Conservation (phyloP, 1,284 basidiomycete species). For the Trichosporon inkin region DNA sequence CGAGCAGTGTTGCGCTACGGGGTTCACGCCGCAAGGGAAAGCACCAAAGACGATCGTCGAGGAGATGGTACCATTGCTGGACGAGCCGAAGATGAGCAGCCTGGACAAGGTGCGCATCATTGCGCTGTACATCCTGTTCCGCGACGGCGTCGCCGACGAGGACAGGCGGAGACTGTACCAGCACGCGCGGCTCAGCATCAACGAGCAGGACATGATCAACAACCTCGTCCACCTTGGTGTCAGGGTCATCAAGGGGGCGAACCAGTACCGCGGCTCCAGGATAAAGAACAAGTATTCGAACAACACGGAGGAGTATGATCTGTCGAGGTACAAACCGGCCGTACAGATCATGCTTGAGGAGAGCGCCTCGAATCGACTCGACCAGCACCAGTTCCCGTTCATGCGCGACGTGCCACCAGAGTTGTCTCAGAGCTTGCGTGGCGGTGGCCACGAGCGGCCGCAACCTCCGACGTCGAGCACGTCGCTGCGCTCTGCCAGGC, state of each 20-base stretch:
- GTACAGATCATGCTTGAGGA: conserved; percentile 84
- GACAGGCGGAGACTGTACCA: conserved; percentile 91
- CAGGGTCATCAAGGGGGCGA: conserved; percentile 58
- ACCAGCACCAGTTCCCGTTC: conserved; percentile 79
- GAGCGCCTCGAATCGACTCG: conserved; percentile 72
- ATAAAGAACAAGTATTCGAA: conserved; percentile 68
- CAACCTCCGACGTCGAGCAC: conserved; percentile 4
- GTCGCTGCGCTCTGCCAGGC: conserved; percentile 71
- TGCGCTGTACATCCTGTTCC: conserved; percentile 89
- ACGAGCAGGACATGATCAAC: conserved; percentile 93
- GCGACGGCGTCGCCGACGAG: conserved; percentile 96
- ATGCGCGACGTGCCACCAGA: conserved; percentile 76
- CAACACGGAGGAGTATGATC: conserved; percentile 84
- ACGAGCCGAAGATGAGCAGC: conserved; percentile 64
- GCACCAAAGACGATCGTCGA: conserved; percentile 88
- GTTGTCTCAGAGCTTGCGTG: conserved; percentile 25
- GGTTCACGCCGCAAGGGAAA: conserved; percentile 81
- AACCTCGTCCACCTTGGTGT: conserved; percentile 78
- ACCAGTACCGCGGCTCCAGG: conserved; percentile 64
- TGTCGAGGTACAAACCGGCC: conserved; percentile 88
- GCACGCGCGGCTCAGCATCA: conserved; percentile 82
- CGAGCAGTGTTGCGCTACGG: conserved; percentile 94
- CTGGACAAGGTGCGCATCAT: conserved; percentile 94
- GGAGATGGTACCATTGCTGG: conserved; percentile 96
- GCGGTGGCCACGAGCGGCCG: not conserved